These are phyloP conservation scores for Phytopythium chamaehyphon DNA, from an alignment of 352 stramenopile species.

Conservation along the genomic window DNA sequence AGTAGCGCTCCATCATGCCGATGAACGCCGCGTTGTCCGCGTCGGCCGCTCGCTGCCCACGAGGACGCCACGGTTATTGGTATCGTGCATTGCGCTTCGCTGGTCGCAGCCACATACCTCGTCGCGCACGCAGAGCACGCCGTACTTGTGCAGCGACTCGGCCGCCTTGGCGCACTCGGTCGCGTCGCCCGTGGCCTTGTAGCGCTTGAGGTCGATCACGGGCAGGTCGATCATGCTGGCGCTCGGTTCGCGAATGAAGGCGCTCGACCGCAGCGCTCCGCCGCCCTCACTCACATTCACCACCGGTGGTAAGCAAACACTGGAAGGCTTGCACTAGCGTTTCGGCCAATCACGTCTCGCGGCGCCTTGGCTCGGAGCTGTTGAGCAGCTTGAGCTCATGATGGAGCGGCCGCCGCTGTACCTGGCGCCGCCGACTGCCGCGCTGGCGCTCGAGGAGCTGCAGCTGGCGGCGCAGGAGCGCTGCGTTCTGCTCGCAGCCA, in stretches of 20 bases:
- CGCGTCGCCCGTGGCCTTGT: conserved; percentile 64
- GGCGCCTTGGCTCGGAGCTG: too few relatives aligned
- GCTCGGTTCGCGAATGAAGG: too few relatives aligned
- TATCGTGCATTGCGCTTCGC: too few relatives aligned
- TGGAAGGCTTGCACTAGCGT: background rate
- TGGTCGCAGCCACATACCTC: conserved; percentile 24
- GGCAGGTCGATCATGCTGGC: conserved; percentile 67
- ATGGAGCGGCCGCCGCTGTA: background rate
- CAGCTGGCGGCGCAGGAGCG: conserved; percentile 40
- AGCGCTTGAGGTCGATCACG: conserved; percentile 79
- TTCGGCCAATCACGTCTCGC: background rate
- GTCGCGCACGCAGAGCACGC: conserved; percentile 79
- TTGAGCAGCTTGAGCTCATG: too few relatives aligned
- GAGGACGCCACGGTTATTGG: background rate
- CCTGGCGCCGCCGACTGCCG: conserved; percentile 9
- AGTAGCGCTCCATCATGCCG: conserved; percentile 94
- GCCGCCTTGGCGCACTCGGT: conserved; percentile 71
- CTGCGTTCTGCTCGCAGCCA: conserved; percentile 58
- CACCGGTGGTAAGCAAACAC: background rate
- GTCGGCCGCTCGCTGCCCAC: conserved; percentile 48
- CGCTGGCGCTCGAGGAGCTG: conserved; percentile 94
- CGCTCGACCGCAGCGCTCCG: too few relatives aligned
- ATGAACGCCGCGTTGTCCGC: conserved; percentile 85
- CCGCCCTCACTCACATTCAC: background rate
- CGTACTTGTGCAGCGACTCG: conserved; percentile 83